Base-by-base conservation (phyloP, 495 filamentous ascomycete genomes). In the Penicillium argentinense region DNA sequence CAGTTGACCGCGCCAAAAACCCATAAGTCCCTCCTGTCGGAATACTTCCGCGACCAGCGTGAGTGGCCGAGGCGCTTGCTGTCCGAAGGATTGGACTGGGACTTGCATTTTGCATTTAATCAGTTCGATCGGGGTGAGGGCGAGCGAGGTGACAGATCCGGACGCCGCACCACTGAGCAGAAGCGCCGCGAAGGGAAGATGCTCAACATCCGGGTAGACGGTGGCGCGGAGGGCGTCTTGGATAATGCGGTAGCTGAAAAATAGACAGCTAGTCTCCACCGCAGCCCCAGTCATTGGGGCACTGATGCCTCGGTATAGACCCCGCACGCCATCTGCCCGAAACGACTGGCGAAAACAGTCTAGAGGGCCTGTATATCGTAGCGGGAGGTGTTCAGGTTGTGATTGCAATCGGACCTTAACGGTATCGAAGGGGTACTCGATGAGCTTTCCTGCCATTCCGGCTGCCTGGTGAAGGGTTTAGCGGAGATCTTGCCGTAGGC, bases 61-160 rank as follows among this genome's bases (percentile, higher is more conserved):
- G 18, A 88, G 62, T 0, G 82, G 79, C 3, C 80, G 73, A 2
- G 74, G 65, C 7, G 62, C 56, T 26, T 59, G 64, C 9, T 59
- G 42, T 2, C 57, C 72, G 5, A 78, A 71, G 6, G 63, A 44
- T 11, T 69, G 62, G 3, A 72, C 34, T 3, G 81, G 81, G 6
- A 95, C 90, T 65, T 99, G 95, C 77, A 99, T 95, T 69, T 92
- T 92, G 78, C 95, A 99, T 69, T 99, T 99, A 59, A 99, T 85
- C 36, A 99, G 79, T 64, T 99, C 95, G 43, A 99, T 89, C 0
- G 95, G 95, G 0, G 95, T 99, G 37, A 99, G 80, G 24, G 95
- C 76, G 25, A 97, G 71, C 2, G 87, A 91, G 1, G 95, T 96
- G 57, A 96, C 83, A 16, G 88, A 89, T n/a, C 95, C 95, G 11